Percentiles rank a stretch among this genome's conserved stretches.
Conservation (phyloP, 1,284 basidiomycete genomes). For the Megacollybia platyphylla region DNA sequence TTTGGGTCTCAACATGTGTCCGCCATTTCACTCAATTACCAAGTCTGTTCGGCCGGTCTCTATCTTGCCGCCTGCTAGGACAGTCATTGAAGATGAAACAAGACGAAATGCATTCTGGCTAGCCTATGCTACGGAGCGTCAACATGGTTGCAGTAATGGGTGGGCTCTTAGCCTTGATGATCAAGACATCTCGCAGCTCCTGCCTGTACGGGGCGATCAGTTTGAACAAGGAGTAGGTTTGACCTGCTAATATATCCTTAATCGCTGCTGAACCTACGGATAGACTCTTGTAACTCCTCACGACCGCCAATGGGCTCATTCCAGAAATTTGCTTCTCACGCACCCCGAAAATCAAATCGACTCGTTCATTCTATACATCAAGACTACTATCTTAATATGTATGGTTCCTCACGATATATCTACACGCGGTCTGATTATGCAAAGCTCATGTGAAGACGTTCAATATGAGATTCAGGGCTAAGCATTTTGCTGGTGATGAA, state of each 20-base stretch:
- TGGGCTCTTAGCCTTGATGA: conserved; percentile 65
- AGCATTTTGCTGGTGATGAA: conserved; percentile 42
- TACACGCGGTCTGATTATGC: conserved; percentile 2
- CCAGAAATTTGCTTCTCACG: conserved; percentile 38
- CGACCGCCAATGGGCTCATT: conserved; percentile 59
- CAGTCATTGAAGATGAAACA: conserved; percentile 54
- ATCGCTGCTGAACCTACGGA: background rate
- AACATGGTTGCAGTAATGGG: conserved; percentile 53
- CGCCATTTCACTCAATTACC: conserved; percentile 53
- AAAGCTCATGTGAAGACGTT: conserved; percentile 55
- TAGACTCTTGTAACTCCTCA: conserved; percentile 40
- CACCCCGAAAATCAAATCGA: conserved; percentile 58
- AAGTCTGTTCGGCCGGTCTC: conserved; percentile 39
- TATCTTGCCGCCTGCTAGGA: conserved; percentile 43
- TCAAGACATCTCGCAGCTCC: conserved; percentile 54
- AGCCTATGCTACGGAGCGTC: conserved; percentile 41
- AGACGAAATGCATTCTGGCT: conserved; percentile 64
- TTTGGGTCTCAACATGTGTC: conserved; percentile 53
- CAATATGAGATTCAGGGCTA: conserved; percentile 52
- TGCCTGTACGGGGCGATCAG: conserved; percentile 49
- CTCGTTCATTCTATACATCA: conserved; percentile 65
- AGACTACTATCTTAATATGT: conserved; percentile 54
- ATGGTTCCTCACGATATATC: conserved; percentile 7
- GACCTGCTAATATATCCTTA: conserved; percentile 2
- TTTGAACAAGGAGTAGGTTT: conserved; percentile 46